Base-by-base conservation (phyloP, 176 grass and related monocot genomes). In the Guadua angustifolia region DNA sequence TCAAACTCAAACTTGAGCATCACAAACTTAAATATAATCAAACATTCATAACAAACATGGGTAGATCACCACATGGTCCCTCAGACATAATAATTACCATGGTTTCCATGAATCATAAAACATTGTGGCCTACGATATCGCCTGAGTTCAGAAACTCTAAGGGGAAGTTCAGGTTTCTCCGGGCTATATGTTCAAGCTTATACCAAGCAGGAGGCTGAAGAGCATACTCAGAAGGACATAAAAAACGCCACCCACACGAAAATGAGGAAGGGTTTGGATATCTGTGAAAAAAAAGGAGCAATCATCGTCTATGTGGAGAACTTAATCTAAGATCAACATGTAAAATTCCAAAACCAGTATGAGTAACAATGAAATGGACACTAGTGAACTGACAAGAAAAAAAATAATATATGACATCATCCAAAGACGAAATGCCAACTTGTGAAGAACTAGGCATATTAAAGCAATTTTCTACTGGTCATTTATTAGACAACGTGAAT, bases 101-200 rank as follows among this genome's bases (percentile, higher is more conserved):
- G 93, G 82, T 99, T 99, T 91, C 93, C 96, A 78, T 93, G 93
- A 74, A 99, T 99, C 65, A 99, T 73, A 57, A 99, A 99, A 84
- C 96, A 95, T 73, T 99, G 91, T 69, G 96, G 96, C 26, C 96
- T 93, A 21, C 36, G 82, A 80, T 99, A 99, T 75, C 73, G 26
- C 56, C 59, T 90, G 32, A 95, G 64, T 47, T 95, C 88, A 9
- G 89, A 99, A 67, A 99, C 93, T 55, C 93, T 88, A 84, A 89
- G 87, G 10, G 93, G 96, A 81, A 99, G 93, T 80, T 99, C 96
- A 70, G 96, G 96, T 69, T 99, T 99, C 40, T 94, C 88, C 79
- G 94, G 74, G 96, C 88, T 83, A 99, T 95, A 82, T 99, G 96
- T 88, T 95, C 93, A 68, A 86, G 9, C 66, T 83, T 94, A 85